These are phyloP conservation scores for Venturia pyrina DNA, from an alignment of 2,329 filamentous ascomycete species.

Conservation along the genomic window DNA sequence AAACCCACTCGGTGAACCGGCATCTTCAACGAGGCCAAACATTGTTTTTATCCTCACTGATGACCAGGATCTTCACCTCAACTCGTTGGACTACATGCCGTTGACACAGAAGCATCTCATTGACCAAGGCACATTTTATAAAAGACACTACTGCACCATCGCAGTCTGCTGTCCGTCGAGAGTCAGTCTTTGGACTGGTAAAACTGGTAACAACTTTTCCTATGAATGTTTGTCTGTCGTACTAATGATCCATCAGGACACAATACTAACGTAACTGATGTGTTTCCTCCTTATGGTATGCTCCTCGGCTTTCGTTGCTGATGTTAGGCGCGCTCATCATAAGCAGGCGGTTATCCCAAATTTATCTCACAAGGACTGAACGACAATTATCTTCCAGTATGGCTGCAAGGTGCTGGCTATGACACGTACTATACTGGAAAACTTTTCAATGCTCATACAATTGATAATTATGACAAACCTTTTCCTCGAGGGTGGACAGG, in stretches of 20 bases:
- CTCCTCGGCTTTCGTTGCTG: constrained; percentile 15
- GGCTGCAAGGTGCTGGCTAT: constrained; percentile 60
- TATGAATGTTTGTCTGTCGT: background rate
- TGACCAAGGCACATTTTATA: constrained; percentile 49
- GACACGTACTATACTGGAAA: constrained; percentile 56
- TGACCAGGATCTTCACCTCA: constrained; percentile 32
- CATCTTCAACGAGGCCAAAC: constrained; percentile 6
- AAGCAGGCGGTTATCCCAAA: constrained; percentile 47
- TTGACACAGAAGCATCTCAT: constrained; percentile 45
- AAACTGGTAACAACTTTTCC: constrained; percentile 49
- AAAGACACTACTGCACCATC: constrained; percentile 56
- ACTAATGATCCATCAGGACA: background rate
- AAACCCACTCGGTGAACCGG: background rate
- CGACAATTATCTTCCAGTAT: constrained; percentile 57
- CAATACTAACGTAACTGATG: constrained; percentile 29
- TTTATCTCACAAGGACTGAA: constrained; percentile 57
- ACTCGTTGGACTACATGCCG: constrained; percentile 53
- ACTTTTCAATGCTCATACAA: constrained; percentile 42
- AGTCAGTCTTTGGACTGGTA: constrained; percentile 55
- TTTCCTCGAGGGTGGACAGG: constrained; percentile 28
- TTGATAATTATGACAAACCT: constrained; percentile 38
- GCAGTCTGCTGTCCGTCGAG: constrained; percentile 58
- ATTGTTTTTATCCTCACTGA: constrained; percentile 14
- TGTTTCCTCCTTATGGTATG: constrained; percentile 32
- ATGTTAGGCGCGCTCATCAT: background rate